These are phyloP conservation scores for Termitomyces sp. DNA, from an alignment of 768 basidiomycete species.

Conservation along the genomic window DNA sequence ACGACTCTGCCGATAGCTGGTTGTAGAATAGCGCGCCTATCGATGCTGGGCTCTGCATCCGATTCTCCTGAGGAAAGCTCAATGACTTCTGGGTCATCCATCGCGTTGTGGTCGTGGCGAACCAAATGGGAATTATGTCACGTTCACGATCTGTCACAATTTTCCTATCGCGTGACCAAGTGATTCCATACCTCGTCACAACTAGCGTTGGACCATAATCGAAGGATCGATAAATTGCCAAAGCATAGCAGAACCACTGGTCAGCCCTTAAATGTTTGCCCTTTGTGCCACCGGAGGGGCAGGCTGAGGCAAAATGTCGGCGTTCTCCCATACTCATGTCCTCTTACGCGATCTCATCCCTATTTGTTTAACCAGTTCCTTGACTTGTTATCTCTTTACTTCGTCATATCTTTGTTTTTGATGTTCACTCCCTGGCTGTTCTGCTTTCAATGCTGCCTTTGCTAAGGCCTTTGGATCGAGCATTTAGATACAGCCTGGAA, in stretches of 20 bases:
- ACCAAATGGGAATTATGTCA: slow-evolving; percentile 7
- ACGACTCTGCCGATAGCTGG: slow-evolving; percentile 72
- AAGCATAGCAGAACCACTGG: too few relatives aligned
- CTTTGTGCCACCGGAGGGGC: neutral
- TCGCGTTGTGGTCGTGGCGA: neutral
- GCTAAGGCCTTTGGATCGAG: neutral
- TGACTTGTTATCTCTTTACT: neutral
- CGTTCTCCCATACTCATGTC: too few relatives aligned
- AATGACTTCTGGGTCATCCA: slow-evolving; percentile 25
- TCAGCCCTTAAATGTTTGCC: neutral
- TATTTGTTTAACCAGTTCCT: too few relatives aligned
- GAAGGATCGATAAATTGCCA: too few relatives aligned
- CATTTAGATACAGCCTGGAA: neutral
- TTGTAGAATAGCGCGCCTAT: slow-evolving; percentile 51
- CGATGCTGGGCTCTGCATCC: slow-evolving; percentile 20
- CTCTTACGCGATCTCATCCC: too few relatives aligned
- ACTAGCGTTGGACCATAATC: too few relatives aligned
- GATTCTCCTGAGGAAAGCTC: slow-evolving; percentile 29
- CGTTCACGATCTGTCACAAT: slow-evolving; percentile 8
- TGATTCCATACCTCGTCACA: neutral
- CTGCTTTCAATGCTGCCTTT: neutral
- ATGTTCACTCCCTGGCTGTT: too few relatives aligned
- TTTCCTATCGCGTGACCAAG: neutral
- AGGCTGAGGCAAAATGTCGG: neutral
- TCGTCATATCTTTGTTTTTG: too few relatives aligned